phyloP scores from a whole-genome alignment of 176 grass and related monocot genomes.

The Eragrostis nindensis region DNA sequence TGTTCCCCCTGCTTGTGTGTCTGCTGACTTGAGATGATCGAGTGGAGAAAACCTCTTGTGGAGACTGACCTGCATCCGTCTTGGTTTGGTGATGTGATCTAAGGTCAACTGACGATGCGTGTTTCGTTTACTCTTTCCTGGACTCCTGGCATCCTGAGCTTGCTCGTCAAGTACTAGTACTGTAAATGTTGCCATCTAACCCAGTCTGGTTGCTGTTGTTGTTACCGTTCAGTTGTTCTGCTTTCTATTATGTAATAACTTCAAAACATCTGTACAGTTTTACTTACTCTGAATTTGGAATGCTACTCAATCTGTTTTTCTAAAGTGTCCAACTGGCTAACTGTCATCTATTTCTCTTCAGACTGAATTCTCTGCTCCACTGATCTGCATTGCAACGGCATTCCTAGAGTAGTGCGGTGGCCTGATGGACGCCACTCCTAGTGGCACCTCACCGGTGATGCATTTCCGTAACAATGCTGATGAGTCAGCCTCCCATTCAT shows the following conservation, averaged over 20 bases:
- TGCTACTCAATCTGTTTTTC: background rate
- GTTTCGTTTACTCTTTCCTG: background rate
- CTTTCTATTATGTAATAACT: background rate
- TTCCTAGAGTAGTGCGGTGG: conserved; percentile 50
- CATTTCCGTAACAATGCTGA: conserved; percentile 54
- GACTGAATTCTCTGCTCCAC: conserved; percentile 14
- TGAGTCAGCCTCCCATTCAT: conserved; percentile 37
- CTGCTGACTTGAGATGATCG: background rate
- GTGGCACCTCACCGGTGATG: conserved; percentile 38
- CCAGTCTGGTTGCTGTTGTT: background rate
- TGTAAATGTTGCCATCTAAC: too few relatives aligned
- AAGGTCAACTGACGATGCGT: background rate
- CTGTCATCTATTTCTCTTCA: conserved; percentile 20
- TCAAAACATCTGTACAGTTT: background rate
- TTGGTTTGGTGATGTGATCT: background rate
- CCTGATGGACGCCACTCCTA: conserved; percentile 52
- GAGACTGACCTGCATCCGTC: background rate
- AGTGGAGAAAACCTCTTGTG: background rate
- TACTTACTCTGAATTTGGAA: background rate
- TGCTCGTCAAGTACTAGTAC: too few relatives aligned
- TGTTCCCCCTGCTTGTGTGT: background rate
- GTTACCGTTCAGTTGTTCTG: background rate
- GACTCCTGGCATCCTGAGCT: background rate
- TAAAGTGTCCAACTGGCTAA: background rate
- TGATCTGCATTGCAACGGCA: conserved; percentile 1